Evolutionary conservation across 2,329 filamentous ascomycete genomes (phyloP).

Genomic region (Diaporthe australafricana): DNA sequence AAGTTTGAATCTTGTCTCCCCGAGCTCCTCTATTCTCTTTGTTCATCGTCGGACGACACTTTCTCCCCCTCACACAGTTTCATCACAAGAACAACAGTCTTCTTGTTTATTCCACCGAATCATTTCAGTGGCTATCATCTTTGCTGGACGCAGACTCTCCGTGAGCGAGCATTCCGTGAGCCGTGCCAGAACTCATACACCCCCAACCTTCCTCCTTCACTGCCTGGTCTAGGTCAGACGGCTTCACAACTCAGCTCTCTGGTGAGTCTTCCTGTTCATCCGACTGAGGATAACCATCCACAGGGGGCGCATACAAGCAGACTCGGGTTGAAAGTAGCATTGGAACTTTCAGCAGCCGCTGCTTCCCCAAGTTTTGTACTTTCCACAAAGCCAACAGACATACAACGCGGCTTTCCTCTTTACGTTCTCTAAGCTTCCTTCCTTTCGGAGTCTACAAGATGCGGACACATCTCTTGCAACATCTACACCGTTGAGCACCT

Average conservation of each 20-base stretch:
- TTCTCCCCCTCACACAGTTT: background rate
- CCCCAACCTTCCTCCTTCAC: background rate
- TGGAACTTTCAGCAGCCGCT: background rate
- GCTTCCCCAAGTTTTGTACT: background rate
- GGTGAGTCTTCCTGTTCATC: no score
- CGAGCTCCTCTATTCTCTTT: no score
- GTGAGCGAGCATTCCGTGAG: background rate
- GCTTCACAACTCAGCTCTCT: background rate
- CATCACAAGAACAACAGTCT: background rate
- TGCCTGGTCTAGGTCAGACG: no score
- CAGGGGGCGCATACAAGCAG: no score
- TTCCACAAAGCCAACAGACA: background rate
- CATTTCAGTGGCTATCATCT: background rate
- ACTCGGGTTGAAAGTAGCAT: no score
- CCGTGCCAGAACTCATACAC: background rate
- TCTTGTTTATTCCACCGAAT: background rate
- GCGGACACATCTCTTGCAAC: background rate
- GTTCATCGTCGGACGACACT: no score
- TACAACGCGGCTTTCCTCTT: background rate
- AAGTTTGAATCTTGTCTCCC: background rate
- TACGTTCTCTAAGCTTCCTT: background rate
- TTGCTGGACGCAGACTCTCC: background rate
- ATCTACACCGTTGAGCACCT: background rate
- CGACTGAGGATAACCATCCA: no score
- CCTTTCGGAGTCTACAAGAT: background rate